Base-by-base conservation (phyloP, 2,329 filamentous ascomycete genomes). In the Teratosphaeria viscida region DNA sequence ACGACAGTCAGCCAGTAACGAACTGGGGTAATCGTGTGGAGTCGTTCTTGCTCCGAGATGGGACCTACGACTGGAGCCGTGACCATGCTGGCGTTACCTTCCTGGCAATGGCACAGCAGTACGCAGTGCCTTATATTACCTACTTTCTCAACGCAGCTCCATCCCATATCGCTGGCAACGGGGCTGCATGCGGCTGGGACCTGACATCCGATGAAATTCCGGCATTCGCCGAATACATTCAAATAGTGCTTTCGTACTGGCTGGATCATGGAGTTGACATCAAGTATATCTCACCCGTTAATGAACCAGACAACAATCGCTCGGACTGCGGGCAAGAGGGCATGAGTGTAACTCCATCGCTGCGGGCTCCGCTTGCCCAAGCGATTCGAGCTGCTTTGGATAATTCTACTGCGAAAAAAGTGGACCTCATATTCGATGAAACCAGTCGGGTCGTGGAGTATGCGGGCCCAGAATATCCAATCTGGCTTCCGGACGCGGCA, bases 111-210 rank as follows among this genome's bases (percentile, higher is more conserved):
- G 61, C 61, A 35, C 60, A 61, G 35, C 37, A 58, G 26, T 57
- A 61, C 52, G 52, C 23, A 12, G 61, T 63, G 16, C 60, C 61
- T 2, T 60, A 58, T 55, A 63, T 62, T 52, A 60, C 60, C 8
- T 63, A 61, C 34, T 63, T 63, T 47, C 56, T 63, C 57, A 63
- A 61, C 35, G 61, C 61, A n/a, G 61, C 60, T 2, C 61, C 61
- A 4, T 63, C 61, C 26, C 54, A 61, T 29, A 60, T 63, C 34
- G 57, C 61, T 16, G 37, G 47, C 32, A 63, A 61, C 49, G 60
- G 57, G 8, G 57, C 60, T 11, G 54, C 61, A 27, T 63, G 61
- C 59, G 61, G 61, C 23, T 63, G 60, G 61, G 62, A 62, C 26
- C 43, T 63, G 27, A 63, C 60, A 12, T 37, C 47, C 7, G 27